These are phyloP conservation scores for Leccinum disarticulatum DNA, from an alignment of 768 basidiomycete genomes.

Conservation along the genomic window DNA sequence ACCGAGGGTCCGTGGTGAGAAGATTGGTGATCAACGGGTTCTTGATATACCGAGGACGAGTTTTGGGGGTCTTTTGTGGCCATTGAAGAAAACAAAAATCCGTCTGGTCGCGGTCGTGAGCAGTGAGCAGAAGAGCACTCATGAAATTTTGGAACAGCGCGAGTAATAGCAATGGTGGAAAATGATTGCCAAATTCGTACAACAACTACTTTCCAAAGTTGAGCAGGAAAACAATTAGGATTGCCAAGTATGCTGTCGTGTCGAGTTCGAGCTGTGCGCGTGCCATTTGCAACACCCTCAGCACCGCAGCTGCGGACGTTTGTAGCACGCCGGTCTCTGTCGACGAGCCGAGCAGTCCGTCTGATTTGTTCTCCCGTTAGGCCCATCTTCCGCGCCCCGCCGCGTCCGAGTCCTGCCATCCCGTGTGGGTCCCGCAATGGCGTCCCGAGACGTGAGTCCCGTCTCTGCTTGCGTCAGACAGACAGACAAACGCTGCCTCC, in stretches of 20 bases:
- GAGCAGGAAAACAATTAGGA: conserved; percentile 32
- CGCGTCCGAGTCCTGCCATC: conserved; percentile 8
- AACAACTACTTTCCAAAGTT: conserved; percentile 12
- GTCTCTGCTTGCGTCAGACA: conserved; percentile 4
- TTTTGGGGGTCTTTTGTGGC: conserved; percentile 26
- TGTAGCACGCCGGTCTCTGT: conserved; percentile 21
- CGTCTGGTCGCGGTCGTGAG: conserved; percentile 19
- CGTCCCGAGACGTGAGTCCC: conserved; percentile 30
- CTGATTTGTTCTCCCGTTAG: conserved; percentile 20
- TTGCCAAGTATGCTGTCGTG: conserved; percentile 15
- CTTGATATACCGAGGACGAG: conserved; percentile 41
- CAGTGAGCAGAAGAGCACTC: conserved; percentile 16
- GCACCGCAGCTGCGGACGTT: conserved; percentile 25
- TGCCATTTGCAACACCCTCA: conserved; percentile 22
- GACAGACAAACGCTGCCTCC: conserved; percentile 2
- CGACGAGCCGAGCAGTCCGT: conserved; percentile 25
- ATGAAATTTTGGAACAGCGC: conserved; percentile 34
- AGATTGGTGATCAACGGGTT: conserved; percentile 46
- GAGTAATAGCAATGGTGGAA: conserved; percentile 21
- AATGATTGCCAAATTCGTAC: conserved; percentile 9
- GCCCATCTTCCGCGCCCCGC: conserved; percentile 10
- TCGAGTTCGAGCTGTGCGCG: conserved; percentile 8
- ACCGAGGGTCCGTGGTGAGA: conserved; percentile 41
- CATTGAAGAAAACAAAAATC: conserved; percentile 23
- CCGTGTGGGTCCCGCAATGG: conserved; percentile 6